Evolutionary conservation across 2,329 filamentous ascomycete species (phyloP), one percentile per base, ranked within the genome.

Genomic region (Colletotrichum sansevieriae): DNA sequence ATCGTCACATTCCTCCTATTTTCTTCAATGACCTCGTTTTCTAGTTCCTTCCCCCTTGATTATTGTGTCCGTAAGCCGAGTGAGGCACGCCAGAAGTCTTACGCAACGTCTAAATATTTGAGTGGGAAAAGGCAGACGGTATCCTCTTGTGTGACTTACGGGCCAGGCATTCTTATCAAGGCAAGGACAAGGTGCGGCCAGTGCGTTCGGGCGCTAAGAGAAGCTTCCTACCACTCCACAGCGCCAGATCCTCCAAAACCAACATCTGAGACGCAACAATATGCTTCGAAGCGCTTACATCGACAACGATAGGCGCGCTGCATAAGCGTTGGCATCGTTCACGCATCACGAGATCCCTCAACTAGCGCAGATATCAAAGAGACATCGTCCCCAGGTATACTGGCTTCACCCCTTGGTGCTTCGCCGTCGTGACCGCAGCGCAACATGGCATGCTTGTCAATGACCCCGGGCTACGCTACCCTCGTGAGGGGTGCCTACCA

Each of bases 201-300:
- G 67, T 70, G 67, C 67, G 64, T 59, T 68, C 57, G 56, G 66
- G 57, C 65, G 62, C 65, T 65, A 68, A 25, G 15, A 47, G 55
- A 60, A 65, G 65, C 47, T 65, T 57, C 11, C 39, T 59, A 39
- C 46, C 44, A 57, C 57, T 68, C 63, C 63, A 68, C 57, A 56
- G 35, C 56, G 51, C 67, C 63, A 68, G 68, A 63, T 57, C 44
- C 56, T 58, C 20, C 56, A 46, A 52, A 29, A 49, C 55, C 63
- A 58, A 70, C 67, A 7, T 63, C 67, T 46, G 51, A 33, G 39
- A 11, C 33, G 25, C 29, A 49, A 41, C 46, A 35, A 43, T 15
- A n/a, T 46, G 52, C n/a, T 54, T 46, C n/a, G 37, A 55, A 61
- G 66, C 63, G 63, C 66, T 56, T 62, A 64, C 39, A 11, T 46